Conservation (phyloP, 2,329 filamentous ascomycete species). For the Biscogniauxia sp. region DNA sequence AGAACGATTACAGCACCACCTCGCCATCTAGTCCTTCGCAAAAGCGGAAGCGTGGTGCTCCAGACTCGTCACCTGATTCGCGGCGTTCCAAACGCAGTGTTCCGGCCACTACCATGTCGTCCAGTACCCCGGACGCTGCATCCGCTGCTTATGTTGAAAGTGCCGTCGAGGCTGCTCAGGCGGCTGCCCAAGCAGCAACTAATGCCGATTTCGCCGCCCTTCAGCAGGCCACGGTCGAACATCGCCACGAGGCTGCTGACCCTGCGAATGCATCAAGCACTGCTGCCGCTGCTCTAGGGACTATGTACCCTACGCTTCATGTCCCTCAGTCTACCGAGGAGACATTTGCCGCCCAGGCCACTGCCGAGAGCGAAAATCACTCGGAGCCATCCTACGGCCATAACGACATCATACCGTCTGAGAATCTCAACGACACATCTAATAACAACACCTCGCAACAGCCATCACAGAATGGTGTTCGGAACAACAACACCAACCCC, state of each 20-base stretch:
- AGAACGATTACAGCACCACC: conserved; percentile 45
- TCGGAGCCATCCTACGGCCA: conserved; percentile 33
- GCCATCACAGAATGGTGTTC: conserved; percentile 40
- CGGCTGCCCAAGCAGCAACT: conserved; percentile 36
- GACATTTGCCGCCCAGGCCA: conserved; percentile 55
- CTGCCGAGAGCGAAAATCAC: conserved; percentile 38
- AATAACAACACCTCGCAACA: conserved; percentile 20
- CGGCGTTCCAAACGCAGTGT: conserved; percentile 50
- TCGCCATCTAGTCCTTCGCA: conserved; percentile 43
- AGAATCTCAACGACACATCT: conserved; percentile 36
- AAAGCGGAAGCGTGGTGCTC: conserved; percentile 54
- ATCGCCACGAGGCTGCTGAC: conserved; percentile 47
- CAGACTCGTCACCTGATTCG: conserved; percentile 46
- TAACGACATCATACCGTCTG: conserved; percentile 36
- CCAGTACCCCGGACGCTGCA: conserved; percentile 37
- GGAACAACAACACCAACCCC: conserved; percentile 40
- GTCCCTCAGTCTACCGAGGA: conserved; percentile 58
- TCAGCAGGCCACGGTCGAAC: conserved; percentile 48
- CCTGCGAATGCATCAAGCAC: conserved; percentile 56
- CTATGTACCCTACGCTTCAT: conserved; percentile 59
- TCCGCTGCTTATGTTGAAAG: conserved; percentile 54
- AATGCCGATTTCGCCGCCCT: conserved; percentile 56
- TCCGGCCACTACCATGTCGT: conserved; percentile 44
- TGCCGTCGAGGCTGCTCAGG: conserved; percentile 47
- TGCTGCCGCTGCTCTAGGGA: conserved; percentile 56